Evolutionary conservation across 768 basidiomycete species (phyloP).

Genomic region (Kwoniella mangroviensis): DNA sequence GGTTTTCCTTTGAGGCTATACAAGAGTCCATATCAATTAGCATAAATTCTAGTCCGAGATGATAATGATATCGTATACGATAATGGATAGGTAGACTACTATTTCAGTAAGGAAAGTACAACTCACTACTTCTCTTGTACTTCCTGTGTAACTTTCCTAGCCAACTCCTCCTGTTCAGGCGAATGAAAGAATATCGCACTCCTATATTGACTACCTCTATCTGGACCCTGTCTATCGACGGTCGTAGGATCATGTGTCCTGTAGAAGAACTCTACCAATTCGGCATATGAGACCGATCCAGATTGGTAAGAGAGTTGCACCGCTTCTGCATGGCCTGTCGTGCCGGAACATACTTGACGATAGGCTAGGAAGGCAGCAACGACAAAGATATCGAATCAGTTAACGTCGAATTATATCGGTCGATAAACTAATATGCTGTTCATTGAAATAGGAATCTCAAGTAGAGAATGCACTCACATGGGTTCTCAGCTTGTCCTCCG

Average conservation of each 20-base stretch:
- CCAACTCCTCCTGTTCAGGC: slow-evolving; percentile 72
- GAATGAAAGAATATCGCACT: slow-evolving; percentile 85
- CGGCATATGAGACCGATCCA: slow-evolving; percentile 72
- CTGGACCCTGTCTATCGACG: slow-evolving; percentile 74
- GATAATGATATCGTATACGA: no score
- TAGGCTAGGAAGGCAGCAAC: slow-evolving; percentile 60
- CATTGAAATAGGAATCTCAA: no score
- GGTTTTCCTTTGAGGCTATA: slow-evolving; percentile 66
- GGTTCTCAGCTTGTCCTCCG: slow-evolving; percentile 48
- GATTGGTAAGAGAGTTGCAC: slow-evolving; percentile 86
- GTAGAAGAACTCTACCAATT: slow-evolving; percentile 96
- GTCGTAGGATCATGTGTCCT: slow-evolving; percentile 93
- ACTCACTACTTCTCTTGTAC: slow-evolving; percentile 81
- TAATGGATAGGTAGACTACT: no score
- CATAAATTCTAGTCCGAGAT: no score
- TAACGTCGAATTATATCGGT: not conserved
- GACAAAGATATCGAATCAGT: not conserved
- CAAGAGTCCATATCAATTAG: not conserved
- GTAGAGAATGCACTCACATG: slow-evolving; percentile 34
- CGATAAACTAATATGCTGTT: no score
- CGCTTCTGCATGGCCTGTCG: slow-evolving; percentile 87
- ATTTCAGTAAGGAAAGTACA: not conserved
- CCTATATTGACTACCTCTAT: slow-evolving; percentile 78
- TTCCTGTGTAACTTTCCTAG: slow-evolving; percentile 76
- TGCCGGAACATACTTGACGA: slow-evolving; percentile 74